Conservation (phyloP, 2,329 filamentous ascomycete genomes). For the Colletotrichum aenigma region DNA sequence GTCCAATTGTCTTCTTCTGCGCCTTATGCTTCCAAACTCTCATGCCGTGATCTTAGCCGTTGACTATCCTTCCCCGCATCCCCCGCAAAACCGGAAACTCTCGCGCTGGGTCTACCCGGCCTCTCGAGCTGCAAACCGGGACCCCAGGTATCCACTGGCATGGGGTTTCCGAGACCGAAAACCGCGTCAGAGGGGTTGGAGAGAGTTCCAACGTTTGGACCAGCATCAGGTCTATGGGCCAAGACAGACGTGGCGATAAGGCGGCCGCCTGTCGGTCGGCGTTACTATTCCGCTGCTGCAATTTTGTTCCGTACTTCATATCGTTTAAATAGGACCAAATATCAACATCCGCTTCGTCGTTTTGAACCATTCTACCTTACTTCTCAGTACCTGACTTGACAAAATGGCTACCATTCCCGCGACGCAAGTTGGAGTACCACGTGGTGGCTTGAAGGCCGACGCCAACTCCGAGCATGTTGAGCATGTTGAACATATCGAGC, state of each 20-base stretch:
- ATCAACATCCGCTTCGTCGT: neutral
- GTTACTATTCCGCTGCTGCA: neutral
- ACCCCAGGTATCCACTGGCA: neutral
- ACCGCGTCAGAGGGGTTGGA: neutral
- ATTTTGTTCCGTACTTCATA: neutral
- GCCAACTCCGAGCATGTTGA: neutral
- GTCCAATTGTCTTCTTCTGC: neutral
- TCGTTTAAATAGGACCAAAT: neutral
- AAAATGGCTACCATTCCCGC: neutral
- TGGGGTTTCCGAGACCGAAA: neutral
- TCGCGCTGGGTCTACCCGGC: neutral
- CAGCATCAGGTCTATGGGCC: neutral
- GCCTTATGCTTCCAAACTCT: neutral
- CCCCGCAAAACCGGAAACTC: neutral
- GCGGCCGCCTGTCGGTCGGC: neutral
- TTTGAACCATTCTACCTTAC: neutral
- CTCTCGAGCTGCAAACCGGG: neutral
- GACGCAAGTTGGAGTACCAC: neutral
- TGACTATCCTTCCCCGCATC: neutral
- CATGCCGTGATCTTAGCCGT: neutral
- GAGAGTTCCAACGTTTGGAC: neutral
- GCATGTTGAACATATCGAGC: neutral
- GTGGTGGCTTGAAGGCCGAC: neutral
- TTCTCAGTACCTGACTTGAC: neutral
- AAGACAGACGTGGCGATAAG: neutral